phyloP scores from a whole-genome alignment of 2,329 filamentous ascomycete species.

The Aspergillus clavatus region DNA sequence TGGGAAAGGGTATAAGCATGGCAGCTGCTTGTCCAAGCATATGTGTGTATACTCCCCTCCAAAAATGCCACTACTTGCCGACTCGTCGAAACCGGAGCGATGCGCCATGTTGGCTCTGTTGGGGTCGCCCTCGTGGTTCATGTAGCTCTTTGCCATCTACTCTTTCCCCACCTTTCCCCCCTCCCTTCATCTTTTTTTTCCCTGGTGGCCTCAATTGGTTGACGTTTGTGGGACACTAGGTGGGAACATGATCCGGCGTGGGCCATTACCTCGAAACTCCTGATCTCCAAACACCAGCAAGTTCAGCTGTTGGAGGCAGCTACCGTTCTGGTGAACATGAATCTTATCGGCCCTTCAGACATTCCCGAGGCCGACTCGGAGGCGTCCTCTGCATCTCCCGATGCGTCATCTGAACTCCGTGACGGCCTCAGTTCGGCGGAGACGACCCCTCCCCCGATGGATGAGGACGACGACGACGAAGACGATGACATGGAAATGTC shows the following conservation, averaged over 20 bases:
- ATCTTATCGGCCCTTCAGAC: conserved; percentile 57
- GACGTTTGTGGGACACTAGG: conserved; percentile 54
- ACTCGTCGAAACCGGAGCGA: conserved; percentile 39
- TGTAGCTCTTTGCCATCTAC: conserved; percentile 14
- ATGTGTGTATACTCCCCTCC: conserved; percentile 75
- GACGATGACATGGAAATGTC: conserved; percentile 35
- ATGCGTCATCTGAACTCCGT: conserved; percentile 70
- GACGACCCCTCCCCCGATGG: conserved; percentile 82
- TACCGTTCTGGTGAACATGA: conserved; percentile 94
- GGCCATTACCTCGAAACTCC: conserved; percentile 92
- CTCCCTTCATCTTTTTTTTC: conserved; percentile 24
- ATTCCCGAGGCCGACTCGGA: conserved; percentile 70
- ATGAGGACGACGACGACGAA: conserved; percentile 45
- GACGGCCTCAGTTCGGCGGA: conserved; percentile 78
- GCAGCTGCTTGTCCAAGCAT: conserved; percentile 99
- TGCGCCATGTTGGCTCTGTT: conserved; percentile 38
- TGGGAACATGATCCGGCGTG: conserved; percentile 99
- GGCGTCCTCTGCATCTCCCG: conserved; percentile 74
- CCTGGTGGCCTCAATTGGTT: conserved; percentile 30
- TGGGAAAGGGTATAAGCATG: conserved; percentile 99
- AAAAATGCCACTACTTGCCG: conserved; percentile 43
- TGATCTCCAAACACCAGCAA: conserved; percentile 99
- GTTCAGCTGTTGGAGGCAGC: conserved; percentile 95
- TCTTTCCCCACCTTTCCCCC: conserved; percentile 23
- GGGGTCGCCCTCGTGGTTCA: conserved; percentile 37